Evolutionary conservation across 306 rosid species (phyloP).

Genomic region (Myrica gale): DNA sequence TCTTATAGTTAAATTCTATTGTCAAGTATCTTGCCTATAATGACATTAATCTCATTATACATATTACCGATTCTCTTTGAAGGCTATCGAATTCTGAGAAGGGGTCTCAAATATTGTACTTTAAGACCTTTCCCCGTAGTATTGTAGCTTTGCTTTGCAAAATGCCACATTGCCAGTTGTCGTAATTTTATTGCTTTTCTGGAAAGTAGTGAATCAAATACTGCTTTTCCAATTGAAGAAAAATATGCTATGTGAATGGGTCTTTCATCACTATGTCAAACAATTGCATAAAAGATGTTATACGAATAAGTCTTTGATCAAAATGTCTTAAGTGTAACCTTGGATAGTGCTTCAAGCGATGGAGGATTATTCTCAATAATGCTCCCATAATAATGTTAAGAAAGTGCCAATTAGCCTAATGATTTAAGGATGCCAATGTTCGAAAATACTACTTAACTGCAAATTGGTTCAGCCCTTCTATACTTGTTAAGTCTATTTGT

Average conservation of each 20-base stretch:
- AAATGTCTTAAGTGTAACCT: not conserved
- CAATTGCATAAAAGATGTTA: not conserved
- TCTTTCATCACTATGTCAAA: no score
- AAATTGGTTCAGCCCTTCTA: not conserved
- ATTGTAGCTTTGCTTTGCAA: not conserved
- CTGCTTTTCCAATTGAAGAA: not conserved
- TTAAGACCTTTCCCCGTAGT: not conserved
- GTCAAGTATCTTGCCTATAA: not conserved
- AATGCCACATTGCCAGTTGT: not conserved
- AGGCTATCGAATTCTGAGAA: not conserved
- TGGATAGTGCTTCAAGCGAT: not conserved
- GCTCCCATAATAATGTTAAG: not conserved
- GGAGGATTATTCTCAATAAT: not conserved
- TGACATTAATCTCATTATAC: not conserved
- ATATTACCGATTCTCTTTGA: not conserved
- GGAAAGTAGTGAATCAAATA: not conserved
- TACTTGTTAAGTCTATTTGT: not conserved
- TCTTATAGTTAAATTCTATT: not conserved
- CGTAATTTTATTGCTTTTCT: not conserved
- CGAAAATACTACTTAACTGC: no score
- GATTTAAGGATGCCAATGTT: not conserved
- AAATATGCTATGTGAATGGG: not conserved
- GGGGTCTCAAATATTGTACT: not conserved
- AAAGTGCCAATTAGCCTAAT: not conserved
- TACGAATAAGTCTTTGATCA: not conserved